Evolutionary conservation across 805 yeast species (phyloP), one percentile per base, ranked within the genome.

Genomic region (Candida orba): DNA sequence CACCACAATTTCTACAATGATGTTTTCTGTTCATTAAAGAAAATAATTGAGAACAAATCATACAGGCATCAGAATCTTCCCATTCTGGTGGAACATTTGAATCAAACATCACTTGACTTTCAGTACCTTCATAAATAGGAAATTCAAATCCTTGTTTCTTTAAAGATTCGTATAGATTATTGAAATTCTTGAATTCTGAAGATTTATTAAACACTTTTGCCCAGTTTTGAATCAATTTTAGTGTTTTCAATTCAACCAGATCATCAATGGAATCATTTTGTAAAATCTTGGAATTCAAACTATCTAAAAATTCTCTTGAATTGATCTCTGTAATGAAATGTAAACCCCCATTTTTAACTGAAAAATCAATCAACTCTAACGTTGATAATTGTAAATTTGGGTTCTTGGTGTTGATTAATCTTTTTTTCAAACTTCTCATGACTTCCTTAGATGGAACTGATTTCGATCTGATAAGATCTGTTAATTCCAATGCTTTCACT

Each of bases 1-100:
- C 97, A 22, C 99, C 99, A 66, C 99, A 93, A 41, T 95, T 84
- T 42, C 99, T 75, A 63, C 99, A 93, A 64, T 93, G 99, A 62
- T 93, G 99, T 60, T 91, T 89, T 57, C 99, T 74, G 60, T 86
- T 89, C 47, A 90, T 67, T 59, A 91, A 74, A 1, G 93, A 71
- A 58, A 93, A 93, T 14, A 81, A 67, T 35, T 72, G 78, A 41
- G 95, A 88, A 52, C 97, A 88, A 43, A 87, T 79, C 97, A 93
- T 90, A 63, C 99, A 93, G 4, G 87, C 87, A 54, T 88, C 95
- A 10, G 90, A 84, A 57, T 93, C 99, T 20, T 85, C 81, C 99
- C 99, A 93, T 53, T 89, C 97, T 0, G 99, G 98, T 2, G 99
- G 97, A 5, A 90, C 90, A 48, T 79, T 84, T 2, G 96, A 77